These are phyloP conservation scores for Suillus bovinus DNA, from an alignment of 768 basidiomycete species.

Conservation along the genomic window DNA sequence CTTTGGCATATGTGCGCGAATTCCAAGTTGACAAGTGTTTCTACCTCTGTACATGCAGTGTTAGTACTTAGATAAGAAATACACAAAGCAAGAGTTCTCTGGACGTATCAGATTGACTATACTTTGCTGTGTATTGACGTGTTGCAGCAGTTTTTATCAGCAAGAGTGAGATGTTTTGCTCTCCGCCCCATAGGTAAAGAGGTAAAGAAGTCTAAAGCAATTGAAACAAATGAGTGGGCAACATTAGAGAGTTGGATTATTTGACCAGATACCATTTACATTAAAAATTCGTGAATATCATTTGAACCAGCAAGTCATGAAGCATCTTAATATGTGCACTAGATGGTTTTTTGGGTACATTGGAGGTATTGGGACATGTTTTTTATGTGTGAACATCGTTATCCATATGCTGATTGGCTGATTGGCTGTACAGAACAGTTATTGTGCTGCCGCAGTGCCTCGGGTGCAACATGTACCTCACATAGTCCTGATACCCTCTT, in stretches of 20 bases:
- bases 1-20: neutral
- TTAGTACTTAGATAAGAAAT: neutral
- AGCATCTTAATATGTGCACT: neutral
- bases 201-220: constrained; percentile 1
- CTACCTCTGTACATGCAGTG: neutral
- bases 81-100: neutral
- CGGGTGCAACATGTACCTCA: neutral
- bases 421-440: neutral
- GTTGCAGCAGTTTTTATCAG: neutral
- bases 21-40: neutral
- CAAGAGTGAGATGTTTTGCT: neutral
- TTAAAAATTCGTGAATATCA: neutral
- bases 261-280: neutral
- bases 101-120: neutral
- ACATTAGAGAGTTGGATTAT: neutral
- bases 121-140: neutral
- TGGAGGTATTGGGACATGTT: neutral
- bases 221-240: neutral
- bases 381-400: neutral
- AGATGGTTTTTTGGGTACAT: neutral
- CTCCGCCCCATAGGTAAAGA: neutral
- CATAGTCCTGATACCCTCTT: neutral
- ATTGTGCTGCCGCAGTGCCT: neutral
- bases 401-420: neutral
- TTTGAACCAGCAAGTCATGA: neutral